Evolutionary conservation across 2,329 filamentous ascomycete genomes (phyloP).

Genomic region (Didymella pinodella): DNA sequence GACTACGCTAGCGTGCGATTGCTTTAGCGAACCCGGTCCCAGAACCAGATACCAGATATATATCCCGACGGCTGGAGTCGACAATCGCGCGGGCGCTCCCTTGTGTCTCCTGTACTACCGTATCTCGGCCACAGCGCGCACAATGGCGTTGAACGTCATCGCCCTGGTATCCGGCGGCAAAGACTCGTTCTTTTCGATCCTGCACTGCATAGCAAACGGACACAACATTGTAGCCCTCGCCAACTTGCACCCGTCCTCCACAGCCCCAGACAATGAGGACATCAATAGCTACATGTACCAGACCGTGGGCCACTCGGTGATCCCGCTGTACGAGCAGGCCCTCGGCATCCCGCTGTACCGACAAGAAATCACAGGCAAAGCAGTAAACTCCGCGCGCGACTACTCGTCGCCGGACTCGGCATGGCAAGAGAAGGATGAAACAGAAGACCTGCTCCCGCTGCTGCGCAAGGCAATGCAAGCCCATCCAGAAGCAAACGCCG

Average conservation of each 20-base stretch:
- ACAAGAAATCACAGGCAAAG: slow-evolving; percentile 74
- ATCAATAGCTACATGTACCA: slow-evolving; percentile 99
- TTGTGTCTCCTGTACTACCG: background rate
- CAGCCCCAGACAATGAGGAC: slow-evolving; percentile 61
- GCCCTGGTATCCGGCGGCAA: slow-evolving; percentile 95
- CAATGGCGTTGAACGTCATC: slow-evolving; percentile 66
- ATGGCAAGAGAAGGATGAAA: slow-evolving; percentile 70
- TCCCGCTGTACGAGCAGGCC: slow-evolving; percentile 83
- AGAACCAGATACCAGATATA: slow-evolving; percentile 7
- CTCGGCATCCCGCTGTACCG: slow-evolving; percentile 86
- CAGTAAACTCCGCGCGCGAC: slow-evolving; percentile 74
- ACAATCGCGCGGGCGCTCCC: background rate
- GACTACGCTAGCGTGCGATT: slow-evolving; percentile 19
- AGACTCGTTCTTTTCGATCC: slow-evolving; percentile 91
- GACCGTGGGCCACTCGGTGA: slow-evolving; percentile 87
- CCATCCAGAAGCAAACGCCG: slow-evolving; percentile 83
- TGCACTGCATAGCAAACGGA: slow-evolving; percentile 87
- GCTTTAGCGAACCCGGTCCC: slow-evolving; percentile 16
- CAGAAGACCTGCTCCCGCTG: slow-evolving; percentile 82
- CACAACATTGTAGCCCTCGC: slow-evolving; percentile 87
- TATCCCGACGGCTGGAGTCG: slow-evolving; percentile 10
- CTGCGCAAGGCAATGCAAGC: slow-evolving; percentile 69
- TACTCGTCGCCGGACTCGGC: slow-evolving; percentile 59
- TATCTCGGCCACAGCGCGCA: background rate
- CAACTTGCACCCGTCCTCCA: slow-evolving; percentile 75